Evolutionary conservation across 371 early-diverging fungal genomes (phyloP), one percentile per base, ranked within the genome.

Genomic region (Apophysomyces sp.): DNA sequence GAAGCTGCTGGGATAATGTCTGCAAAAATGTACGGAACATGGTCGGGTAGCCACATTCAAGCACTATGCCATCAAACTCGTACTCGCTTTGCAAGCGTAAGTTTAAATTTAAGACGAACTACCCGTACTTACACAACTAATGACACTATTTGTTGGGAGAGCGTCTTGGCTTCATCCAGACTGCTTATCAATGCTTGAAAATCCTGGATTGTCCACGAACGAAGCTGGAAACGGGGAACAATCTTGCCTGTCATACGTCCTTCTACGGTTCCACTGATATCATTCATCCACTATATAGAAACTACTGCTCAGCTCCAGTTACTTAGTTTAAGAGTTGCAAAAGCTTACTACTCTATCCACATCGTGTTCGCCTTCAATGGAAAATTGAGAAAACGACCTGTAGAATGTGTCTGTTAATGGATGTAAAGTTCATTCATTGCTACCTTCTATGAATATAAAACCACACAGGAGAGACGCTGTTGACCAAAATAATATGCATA

Each of bases 381-480:
- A 66, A 67, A 68, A 82, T 18, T 67, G 55, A 55, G 9, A 9
- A 21, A 21, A 44, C 9, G 24, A 44, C 3, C 49, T 44, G 49
- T 16, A 44, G 4, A 21, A 5, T 37, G n/a, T 37, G 12, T 34
- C 5, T 34, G 34, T 34, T 41, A 41, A 41, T 16, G 6, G 4
- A 34, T 8, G 34, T 34, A 34, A 34, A 13, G 11, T 15, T 13
- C n/a, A 18, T 41, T 16, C 57, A 15, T 37, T 15, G 8, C 8
- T 61, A 72, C 74, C 66, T 68, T 44, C 73, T 55, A 57, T 76
- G 72, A 41, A 86, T 63, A 41, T 79, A 76, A 59, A 75, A 86
- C 85, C 86, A 86, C 0, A 84, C 83, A 12, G 87, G 89, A 6
- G 84, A 68, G 9, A 89, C 68, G 61, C 83, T 82, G 59, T 3